These are phyloP conservation scores for Aureobasidium sp. DNA, from an alignment of 2,329 filamentous ascomycete genomes.

Conservation along the genomic window DNA sequence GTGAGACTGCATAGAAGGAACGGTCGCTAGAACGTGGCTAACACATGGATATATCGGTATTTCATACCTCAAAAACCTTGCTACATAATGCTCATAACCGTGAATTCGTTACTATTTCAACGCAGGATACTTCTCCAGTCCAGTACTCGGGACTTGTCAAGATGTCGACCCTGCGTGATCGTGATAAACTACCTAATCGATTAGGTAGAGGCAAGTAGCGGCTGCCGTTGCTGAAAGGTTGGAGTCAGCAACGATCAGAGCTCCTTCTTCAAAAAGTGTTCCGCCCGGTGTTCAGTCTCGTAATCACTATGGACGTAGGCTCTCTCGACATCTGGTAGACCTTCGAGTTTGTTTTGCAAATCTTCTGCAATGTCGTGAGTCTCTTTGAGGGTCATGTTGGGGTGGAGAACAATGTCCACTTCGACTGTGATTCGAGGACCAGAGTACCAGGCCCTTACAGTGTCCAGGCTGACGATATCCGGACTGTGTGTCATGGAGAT, in stretches of 20 bases:
- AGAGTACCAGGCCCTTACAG: slow-evolving; percentile 87
- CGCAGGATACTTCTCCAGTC: neutral
- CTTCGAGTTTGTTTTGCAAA: slow-evolving; percentile 89
- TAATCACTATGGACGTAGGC: slow-evolving; percentile 97
- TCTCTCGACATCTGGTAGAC: slow-evolving; percentile 81
- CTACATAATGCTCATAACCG: neutral
- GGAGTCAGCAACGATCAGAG: slow-evolving; percentile 33
- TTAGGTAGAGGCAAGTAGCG: neutral
- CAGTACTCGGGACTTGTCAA: neutral
- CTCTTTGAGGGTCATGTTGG: slow-evolving; percentile 60
- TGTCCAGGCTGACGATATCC: slow-evolving; percentile 79
- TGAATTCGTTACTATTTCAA: neutral
- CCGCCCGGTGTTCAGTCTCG: slow-evolving; percentile 90
- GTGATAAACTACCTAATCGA: neutral
- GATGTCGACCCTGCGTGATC: neutral
- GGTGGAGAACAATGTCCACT: slow-evolving; percentile 92
- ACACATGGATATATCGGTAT: neutral
- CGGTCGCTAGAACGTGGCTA: neutral
- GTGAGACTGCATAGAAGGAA: neutral
- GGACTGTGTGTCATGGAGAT: slow-evolving; percentile 86
- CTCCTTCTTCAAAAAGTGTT: slow-evolving; percentile 66
- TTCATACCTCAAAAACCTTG: neutral
- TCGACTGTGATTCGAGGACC: slow-evolving; percentile 87
- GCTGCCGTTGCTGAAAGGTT: neutral
- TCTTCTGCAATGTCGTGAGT: slow-evolving; percentile 93